Conservation (phyloP, 805 yeast species). For the Saccharomycopsis sp. region DNA sequence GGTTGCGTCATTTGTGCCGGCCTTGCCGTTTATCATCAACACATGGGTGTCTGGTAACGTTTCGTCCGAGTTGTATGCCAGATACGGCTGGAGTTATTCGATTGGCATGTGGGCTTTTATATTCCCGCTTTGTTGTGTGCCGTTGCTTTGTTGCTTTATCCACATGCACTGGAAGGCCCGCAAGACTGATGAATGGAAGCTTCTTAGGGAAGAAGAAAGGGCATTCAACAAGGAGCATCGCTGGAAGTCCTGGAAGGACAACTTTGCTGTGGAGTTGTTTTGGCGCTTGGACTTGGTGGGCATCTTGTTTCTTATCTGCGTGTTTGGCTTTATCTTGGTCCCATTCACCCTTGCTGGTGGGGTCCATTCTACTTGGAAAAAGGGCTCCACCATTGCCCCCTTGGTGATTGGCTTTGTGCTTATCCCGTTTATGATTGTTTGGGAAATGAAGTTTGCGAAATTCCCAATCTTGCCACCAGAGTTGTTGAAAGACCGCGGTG, state of each 20-base stretch:
- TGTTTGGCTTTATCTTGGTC: conserved; percentile 55
- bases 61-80: conserved; percentile 25
- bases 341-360: conserved; percentile 79
- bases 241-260: conserved; percentile 21
- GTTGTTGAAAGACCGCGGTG: conserved; percentile 57
- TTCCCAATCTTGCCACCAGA: conserved; percentile 57
- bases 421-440: conserved; percentile 48
- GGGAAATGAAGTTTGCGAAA: conserved; percentile 49
- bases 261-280: conserved; percentile 34
- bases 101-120: conserved; percentile 56
- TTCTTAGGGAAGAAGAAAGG: conserved; percentile 10
- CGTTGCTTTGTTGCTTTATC: conserved; percentile 35
- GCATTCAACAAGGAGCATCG: not conserved
- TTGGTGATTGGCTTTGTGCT: conserved; percentile 56
- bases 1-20: conserved; percentile 53
- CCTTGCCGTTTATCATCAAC: conserved; percentile 65
- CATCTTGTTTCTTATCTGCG: conserved; percentile 42
- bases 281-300: conserved; percentile 66
- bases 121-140: conserved; percentile 43
- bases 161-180: conserved; percentile 42
- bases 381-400: conserved; percentile 58
- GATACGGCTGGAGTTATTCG: conserved; percentile 40
- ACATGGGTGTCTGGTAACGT: conserved; percentile 71
- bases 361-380: conserved; percentile 41
- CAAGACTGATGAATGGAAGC: conserved; percentile 34